Base-by-base conservation (phyloP, 2,329 filamentous ascomycete species). In the Microsporum audouinii region DNA sequence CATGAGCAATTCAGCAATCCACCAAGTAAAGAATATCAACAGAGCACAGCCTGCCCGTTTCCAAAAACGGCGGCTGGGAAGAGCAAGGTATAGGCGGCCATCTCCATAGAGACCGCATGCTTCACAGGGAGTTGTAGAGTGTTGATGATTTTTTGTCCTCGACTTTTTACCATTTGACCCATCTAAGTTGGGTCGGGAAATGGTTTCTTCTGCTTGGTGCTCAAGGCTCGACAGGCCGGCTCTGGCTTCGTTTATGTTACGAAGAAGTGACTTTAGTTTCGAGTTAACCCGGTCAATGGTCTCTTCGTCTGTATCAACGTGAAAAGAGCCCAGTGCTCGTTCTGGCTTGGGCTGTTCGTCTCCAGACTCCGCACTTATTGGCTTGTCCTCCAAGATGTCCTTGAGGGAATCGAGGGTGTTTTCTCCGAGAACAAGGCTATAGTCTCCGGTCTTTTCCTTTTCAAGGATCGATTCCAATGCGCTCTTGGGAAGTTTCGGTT, bases 1-100 rank as follows among this genome's bases (percentile, higher is more conserved):
- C 68, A 81, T 76, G 39, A 74, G 68, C 36, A 73, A 73, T 69
- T 82, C 80, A 45, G 74, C 68, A 34, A 79, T 65, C 66, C 77
- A 79, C 80, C 80, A 85, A 41, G 71, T 65, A 17, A 78, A 67
- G 17, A 77, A 71, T 5, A 74, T 27, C 1, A 80, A 62, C 10
- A 76, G 67, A 33, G 73, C 62, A 69, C 73, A 77, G 39, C 74
- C 72, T 1, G 77, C 65, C 14, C 67, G 68, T 55, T 65, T 68
- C 70, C 75, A 76, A 6, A 77, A 64, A 23, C 66, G 71, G 38
- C 73, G 74, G 27, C 75, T 65, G 1, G 70, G 70, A 33, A 76
- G 66, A 36, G 68, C 64, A 6, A 72, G 60, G 57, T 72, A 73
- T 17, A 71, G 45, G 14, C 67, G 68, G 38, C 67, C 68, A 62